Evolutionary conservation across 495 filamentous ascomycete species (phyloP).

Genomic region (Aspergillus ellipticus): DNA sequence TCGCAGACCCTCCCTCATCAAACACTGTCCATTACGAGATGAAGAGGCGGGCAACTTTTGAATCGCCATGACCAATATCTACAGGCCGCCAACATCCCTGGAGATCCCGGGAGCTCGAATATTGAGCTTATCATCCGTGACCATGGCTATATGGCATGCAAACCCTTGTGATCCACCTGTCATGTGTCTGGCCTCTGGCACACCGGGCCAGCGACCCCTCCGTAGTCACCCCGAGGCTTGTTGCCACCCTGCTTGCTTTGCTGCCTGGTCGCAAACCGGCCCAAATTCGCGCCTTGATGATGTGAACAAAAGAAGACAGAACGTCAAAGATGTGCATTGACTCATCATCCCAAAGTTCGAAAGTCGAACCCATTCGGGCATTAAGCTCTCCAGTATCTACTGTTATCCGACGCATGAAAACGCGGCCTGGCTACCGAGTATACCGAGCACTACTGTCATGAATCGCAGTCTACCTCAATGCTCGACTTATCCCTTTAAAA

Average conservation of each 20-base stretch:
- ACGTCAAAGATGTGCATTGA: neutral
- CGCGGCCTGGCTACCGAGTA: neutral
- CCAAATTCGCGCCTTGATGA: neutral
- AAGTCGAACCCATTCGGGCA: neutral
- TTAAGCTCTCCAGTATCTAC: neutral
- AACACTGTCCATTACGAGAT: neutral
- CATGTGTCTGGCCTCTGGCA: neutral
- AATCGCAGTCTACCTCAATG: too few relatives aligned
- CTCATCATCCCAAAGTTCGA: neutral
- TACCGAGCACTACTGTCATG: neutral
- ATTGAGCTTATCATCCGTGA: too few relatives aligned
- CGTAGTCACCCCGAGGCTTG: neutral
- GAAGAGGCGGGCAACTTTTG: neutral
- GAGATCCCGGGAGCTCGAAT: neutral
- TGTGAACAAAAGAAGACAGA: neutral
- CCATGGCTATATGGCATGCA: neutral
- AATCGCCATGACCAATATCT: neutral
- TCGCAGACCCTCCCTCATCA: neutral
- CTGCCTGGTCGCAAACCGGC: neutral
- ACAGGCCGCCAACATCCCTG: neutral
- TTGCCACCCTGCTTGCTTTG: neutral
- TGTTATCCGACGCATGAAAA: neutral
- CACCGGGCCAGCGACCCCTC: neutral
- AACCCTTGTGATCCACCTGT: neutral
- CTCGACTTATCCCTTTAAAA: too few relatives aligned